These are phyloP conservation scores for Kwoniella shandongensis DNA, from an alignment of 768 basidiomycete species.

Conservation along the genomic window DNA sequence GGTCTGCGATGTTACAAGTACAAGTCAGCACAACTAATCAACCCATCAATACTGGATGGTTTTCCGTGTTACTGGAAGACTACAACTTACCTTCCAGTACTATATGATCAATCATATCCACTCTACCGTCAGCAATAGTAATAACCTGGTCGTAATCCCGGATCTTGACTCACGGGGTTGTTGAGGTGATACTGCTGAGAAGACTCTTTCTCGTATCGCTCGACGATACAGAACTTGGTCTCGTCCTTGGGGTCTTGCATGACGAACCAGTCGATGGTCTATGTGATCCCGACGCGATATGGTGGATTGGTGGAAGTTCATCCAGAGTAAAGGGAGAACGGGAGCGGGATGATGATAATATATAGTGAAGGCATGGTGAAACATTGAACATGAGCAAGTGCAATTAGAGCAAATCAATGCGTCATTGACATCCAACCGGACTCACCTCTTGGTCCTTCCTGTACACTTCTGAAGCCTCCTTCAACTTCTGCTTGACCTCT, in stretches of 20 bases:
- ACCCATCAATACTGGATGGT: background rate
- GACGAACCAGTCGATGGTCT: conserved; percentile 54
- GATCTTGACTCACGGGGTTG: conserved; percentile 41
- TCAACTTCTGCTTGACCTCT: conserved; percentile 51
- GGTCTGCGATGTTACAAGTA: conserved; percentile 30
- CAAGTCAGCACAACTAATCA: conserved; percentile 1
- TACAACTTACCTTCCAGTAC: conserved; percentile 47
- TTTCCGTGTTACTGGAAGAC: background rate
- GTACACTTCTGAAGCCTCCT: conserved; percentile 53
- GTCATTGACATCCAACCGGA: background rate
- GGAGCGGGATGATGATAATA: background rate
- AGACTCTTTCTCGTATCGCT: conserved; percentile 53
- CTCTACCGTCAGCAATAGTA: background rate
- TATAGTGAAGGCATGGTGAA: background rate
- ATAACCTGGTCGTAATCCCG: background rate
- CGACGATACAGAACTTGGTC: conserved; percentile 54
- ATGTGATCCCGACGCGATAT: background rate
- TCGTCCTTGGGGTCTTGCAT: conserved; percentile 55
- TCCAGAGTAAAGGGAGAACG: too few relatives aligned
- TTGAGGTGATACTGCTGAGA: conserved; percentile 53
- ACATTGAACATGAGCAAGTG: too few relatives aligned
- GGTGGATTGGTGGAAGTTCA: too few relatives aligned
- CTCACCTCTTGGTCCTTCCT: conserved; percentile 50
- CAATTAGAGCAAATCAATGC: too few relatives aligned
- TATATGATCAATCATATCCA: too few relatives aligned